A percentile compares a stretch with the other conserved stretches of the same genome.
Evolutionary conservation across 2,329 filamentous ascomycete species (phyloP).

Genomic region (Rugonectria rugulosa): DNA sequence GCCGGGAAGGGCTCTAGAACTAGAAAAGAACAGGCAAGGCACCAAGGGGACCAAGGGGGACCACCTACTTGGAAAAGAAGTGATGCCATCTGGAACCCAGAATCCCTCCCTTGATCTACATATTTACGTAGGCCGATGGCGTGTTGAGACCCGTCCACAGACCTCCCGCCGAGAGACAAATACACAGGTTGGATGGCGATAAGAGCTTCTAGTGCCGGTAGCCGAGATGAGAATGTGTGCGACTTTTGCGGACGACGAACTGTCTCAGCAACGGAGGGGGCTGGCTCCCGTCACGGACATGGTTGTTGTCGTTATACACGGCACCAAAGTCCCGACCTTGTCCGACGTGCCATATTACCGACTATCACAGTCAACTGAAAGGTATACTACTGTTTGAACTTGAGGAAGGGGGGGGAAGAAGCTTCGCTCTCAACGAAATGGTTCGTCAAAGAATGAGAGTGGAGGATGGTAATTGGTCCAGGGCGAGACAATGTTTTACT

Average conservation of each 20-base stretch:
- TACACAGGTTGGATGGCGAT: not conserved
- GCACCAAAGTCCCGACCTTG: not conserved
- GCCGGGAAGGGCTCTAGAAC: not conserved
- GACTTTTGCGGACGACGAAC: not conserved
- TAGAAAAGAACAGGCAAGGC: not conserved
- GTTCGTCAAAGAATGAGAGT: not conserved
- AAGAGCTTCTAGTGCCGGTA: constrained; percentile 1
- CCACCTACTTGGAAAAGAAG: too few species aligned
- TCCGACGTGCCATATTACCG: not conserved
- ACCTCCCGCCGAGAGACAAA: not conserved
- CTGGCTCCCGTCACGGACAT: not conserved
- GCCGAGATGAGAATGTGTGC: constrained; percentile 10
- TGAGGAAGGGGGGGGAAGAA: too few species aligned
- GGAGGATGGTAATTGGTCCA: constrained; percentile 14
- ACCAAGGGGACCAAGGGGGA: not conserved
- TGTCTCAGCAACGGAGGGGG: constrained; percentile 5
- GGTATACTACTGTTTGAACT: too few species aligned
- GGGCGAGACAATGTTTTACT: constrained; percentile 6
- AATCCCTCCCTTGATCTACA: constrained; percentile 8
- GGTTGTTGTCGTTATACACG: not conserved
- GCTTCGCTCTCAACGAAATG: too few species aligned
- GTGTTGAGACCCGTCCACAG: not conserved
- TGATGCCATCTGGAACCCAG: not conserved
- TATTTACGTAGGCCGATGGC: not conserved
- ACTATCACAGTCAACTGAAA: too few species aligned